Evolutionary conservation across 345 rosid genomes (phyloP).

Genomic region (Reutealis trisperma): DNA sequence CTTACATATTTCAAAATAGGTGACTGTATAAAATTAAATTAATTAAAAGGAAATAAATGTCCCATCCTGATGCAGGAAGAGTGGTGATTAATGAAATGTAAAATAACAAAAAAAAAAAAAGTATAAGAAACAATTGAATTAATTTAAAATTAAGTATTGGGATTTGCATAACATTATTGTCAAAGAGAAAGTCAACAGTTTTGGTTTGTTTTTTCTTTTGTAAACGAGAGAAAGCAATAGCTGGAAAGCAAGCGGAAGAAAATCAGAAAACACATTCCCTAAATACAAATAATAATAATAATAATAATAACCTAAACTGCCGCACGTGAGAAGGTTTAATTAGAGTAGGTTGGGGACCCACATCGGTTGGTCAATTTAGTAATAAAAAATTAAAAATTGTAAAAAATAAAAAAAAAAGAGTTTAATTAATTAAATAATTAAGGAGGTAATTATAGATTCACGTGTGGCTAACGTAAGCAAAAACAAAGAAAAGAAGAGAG

Average conservation of each 20-base stretch:
- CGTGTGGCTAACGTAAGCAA: slow-evolving; percentile 49
- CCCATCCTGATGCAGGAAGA: slow-evolving; percentile 9
- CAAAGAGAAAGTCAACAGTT: slow-evolving; percentile 16
- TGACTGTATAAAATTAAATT: no score
- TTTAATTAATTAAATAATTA: no score
- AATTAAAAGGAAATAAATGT: not conserved
- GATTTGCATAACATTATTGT: slow-evolving; percentile 19
- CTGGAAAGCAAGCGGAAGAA: not conserved
- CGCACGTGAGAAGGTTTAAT: slow-evolving; percentile 34
- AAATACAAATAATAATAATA: no score
- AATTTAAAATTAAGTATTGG: no score
- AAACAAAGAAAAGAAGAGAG: not conserved
- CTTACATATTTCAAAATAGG: no score
- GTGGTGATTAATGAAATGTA: not conserved
- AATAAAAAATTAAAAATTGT: no score
- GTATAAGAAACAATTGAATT: no score
- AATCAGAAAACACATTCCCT: slow-evolving; percentile 12
- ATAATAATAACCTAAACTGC: slow-evolving; percentile 2
- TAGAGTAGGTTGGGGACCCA: slow-evolving; percentile 16
- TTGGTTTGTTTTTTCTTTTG: not conserved
- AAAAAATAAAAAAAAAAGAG: no score
- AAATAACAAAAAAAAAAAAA: no score
- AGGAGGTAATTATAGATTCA: slow-evolving; percentile 24
- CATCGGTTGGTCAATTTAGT: not conserved
- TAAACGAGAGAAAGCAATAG: not conserved